These are phyloP conservation scores for Trichoderma asperelloides DNA, from an alignment of 495 filamentous ascomycete genomes.

Conservation along the genomic window DNA sequence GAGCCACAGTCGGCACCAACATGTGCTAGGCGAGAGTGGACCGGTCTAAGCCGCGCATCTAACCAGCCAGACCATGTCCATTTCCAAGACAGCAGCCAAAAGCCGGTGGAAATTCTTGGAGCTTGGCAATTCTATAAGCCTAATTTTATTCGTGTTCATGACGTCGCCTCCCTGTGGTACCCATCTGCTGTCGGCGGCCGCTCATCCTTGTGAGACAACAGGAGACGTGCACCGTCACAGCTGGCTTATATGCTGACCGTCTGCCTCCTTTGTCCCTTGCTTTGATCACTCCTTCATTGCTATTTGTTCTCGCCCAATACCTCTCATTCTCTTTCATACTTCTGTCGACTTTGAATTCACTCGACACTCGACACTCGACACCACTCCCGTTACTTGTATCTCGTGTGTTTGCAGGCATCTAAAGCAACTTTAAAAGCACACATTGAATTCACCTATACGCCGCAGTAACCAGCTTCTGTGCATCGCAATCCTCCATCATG, in stretches of 20 bases:
- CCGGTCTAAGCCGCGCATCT: not conserved
- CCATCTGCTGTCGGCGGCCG: not conserved
- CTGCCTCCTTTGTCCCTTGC: conserved; percentile 2
- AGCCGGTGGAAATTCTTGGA: not conserved
- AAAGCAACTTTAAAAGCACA: not conserved
- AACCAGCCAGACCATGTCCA: not conserved
- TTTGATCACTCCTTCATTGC: not conserved
- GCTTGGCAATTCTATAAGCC: not conserved
- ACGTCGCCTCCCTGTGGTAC: conserved; percentile 5
- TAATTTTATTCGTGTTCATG: not conserved
- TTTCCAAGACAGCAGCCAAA: not conserved
- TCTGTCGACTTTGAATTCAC: not conserved
- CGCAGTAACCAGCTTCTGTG: not conserved
- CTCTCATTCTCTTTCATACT: not conserved
- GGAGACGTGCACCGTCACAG: not conserved
- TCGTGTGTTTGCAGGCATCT: not conserved
- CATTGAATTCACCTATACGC: not conserved
- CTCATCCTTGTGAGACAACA: conserved; percentile 2
- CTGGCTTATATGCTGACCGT: conserved; percentile 9
- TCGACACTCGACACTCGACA: not conserved
- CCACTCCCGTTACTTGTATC: not conserved
- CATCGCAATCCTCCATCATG: conserved; percentile 28
- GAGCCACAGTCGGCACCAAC: not conserved
- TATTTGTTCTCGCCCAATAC: conserved; percentile 3
- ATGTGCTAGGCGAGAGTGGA: not conserved